A percentile compares a stretch with the other conserved stretches of the same genome.
Evolutionary conservation across 257 asterid species (phyloP).

Genomic region (Solanum bulbocastanum): DNA sequence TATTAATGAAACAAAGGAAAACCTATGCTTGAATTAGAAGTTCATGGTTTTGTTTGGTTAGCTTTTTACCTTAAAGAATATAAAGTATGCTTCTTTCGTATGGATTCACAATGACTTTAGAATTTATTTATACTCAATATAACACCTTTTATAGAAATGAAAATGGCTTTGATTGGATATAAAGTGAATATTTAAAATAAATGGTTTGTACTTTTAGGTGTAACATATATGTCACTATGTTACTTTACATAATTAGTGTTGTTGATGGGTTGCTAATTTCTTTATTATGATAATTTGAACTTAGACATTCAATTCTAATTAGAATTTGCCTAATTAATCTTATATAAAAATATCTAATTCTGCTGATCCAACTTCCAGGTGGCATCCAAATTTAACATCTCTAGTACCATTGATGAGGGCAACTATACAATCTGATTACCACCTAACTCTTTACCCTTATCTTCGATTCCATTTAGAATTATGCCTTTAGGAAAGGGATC

Average conservation of each 20-base stretch:
- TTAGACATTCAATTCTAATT: neutral
- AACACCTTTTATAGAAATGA: neutral
- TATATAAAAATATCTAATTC: neutral
- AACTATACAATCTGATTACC: too few species aligned
- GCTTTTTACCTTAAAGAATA: neutral
- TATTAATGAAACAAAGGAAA: neutral
- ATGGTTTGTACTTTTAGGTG: neutral
- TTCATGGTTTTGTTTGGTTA: neutral
- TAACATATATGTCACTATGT: neutral
- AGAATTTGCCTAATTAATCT: neutral
- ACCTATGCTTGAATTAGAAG: neutral
- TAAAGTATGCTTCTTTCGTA: neutral
- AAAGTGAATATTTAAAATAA: neutral
- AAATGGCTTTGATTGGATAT: neutral
- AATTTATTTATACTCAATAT: neutral
- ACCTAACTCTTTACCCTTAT: too few species aligned
- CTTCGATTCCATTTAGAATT: too few species aligned
- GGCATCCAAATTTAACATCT: too few species aligned
- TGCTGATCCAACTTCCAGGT: too few species aligned
- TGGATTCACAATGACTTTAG: neutral
- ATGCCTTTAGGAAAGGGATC: too few species aligned
- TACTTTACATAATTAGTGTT: neutral
- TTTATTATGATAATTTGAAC: neutral
- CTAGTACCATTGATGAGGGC: too few species aligned
- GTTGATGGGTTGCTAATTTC: neutral